Conservation (phyloP, 495 filamentous ascomycete species). For the Pyronema omphalodes region DNA sequence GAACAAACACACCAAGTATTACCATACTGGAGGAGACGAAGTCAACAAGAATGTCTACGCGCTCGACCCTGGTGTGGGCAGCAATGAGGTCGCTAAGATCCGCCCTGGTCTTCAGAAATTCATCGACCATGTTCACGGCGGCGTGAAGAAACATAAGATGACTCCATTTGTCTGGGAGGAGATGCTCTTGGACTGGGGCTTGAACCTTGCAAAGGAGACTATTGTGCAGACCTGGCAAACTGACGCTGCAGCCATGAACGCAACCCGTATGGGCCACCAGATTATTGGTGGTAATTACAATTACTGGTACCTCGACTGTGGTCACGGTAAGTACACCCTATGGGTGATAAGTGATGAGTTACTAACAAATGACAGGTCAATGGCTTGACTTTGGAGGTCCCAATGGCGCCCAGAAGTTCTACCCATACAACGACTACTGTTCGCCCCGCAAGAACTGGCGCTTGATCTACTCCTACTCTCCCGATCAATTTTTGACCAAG, state of each 20-base stretch:
- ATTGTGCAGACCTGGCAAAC: slow-evolving; percentile 60
- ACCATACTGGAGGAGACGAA: slow-evolving; percentile 73
- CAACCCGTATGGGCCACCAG: slow-evolving; percentile 42
- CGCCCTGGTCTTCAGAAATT: slow-evolving; percentile 55
- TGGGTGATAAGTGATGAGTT: not conserved
- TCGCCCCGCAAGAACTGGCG: slow-evolving; percentile 55
- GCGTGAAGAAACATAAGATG: slow-evolving; percentile 39
- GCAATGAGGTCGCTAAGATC: slow-evolving; percentile 41
- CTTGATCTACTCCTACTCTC: slow-evolving; percentile 54
- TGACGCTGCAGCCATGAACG: slow-evolving; percentile 33
- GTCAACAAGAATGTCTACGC: slow-evolving; percentile 54
- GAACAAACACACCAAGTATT: slow-evolving; percentile 45
- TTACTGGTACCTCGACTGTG: slow-evolving; percentile 72
- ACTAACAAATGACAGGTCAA: slow-evolving; percentile 29
- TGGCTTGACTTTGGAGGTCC: slow-evolving; percentile 49
- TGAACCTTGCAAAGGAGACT: slow-evolving; percentile 42
- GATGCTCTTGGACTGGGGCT: slow-evolving; percentile 55
- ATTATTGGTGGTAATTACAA: slow-evolving; percentile 58
- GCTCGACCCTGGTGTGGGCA: slow-evolving; percentile 49
- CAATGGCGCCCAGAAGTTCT: slow-evolving; percentile 29
- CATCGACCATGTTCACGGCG: slow-evolving; percentile 42
- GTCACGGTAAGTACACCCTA: slow-evolving; percentile 27
- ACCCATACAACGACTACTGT: slow-evolving; percentile 63
- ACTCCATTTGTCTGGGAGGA: slow-evolving; percentile 69
- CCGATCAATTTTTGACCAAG: slow-evolving; percentile 37